Evolutionary conservation across 345 rosid genomes (phyloP), one percentile per base, ranked within the genome.

Genomic region (Arabidopsis arenosa): DNA sequence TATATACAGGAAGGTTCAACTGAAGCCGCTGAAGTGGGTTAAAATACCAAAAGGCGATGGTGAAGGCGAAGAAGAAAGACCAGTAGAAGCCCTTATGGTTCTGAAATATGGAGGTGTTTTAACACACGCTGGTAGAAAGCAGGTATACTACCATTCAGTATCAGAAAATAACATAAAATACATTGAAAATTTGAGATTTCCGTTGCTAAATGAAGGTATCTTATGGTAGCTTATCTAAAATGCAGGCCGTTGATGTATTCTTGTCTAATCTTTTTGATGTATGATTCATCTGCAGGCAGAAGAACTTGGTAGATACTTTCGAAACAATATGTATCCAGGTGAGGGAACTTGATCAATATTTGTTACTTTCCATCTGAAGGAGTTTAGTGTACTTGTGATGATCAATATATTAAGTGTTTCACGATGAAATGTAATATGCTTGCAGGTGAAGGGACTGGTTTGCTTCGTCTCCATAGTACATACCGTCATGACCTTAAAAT

Each of bases 291-390:
- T 85, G 79, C 88, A 95, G 98, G 99, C 99, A 52, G 99, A 96
- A 88, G 99, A 96, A 79, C 85, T 96, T 75, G 99, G 99, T 71
- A 86, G 99, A 84, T 96, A 81, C 79, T 93, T 93, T 71, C 85
- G 98, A 43, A 96, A 96, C 82, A 89, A 96, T 82, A 96, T 96
- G 92, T 96, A 96, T 86, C 99, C 99, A 86, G 99, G 99, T 92
- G 43, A 80, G 48, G 43, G 43, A 15, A 52, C 13, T 39, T 39
- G 43, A 52, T 75, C 41, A 73, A 60, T 39, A 45, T 69, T 14
- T 48, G 49, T n/a, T 68, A 11, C 67, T 74, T 54, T 66, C 21
- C n/a, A 37, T 33, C 32, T 72, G 49, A 49, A 71, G 39, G 43
- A 70, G n/a, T 58, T 23, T 69, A 33, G 45, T 57, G 43, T 13